These are phyloP conservation scores for Calonectria pseudoreteaudii DNA, from an alignment of 2,329 filamentous ascomycete species.

Conservation along the genomic window DNA sequence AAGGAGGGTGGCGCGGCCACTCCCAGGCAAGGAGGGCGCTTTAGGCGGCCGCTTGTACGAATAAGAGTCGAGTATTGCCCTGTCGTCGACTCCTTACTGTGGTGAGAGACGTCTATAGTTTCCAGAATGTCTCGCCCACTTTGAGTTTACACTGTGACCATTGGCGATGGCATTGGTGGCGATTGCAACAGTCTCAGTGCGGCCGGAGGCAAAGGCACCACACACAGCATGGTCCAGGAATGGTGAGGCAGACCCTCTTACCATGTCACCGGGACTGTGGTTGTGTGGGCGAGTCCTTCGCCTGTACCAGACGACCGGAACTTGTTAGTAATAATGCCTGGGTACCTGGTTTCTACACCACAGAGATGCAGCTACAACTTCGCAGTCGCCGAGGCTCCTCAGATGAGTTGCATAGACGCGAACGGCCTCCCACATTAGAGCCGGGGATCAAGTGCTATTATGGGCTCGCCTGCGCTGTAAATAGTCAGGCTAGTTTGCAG, in stretches of 20 bases:
- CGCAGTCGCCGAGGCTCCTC: slow-evolving; percentile 10
- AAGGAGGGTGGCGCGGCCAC: slow-evolving; percentile 27
- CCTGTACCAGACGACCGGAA: slow-evolving; percentile 15
- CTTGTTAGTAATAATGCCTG: not conserved
- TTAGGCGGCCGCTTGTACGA: slow-evolving; percentile 35
- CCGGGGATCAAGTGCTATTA: slow-evolving; percentile 22
- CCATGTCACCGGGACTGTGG: slow-evolving; percentile 17
- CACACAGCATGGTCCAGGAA: slow-evolving; percentile 3
- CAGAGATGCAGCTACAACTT: not conserved
- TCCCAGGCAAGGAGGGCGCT: slow-evolving; percentile 33
- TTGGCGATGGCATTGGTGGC: slow-evolving; percentile 11
- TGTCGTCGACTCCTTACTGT: slow-evolving; percentile 12
- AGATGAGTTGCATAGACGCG: slow-evolving; percentile 25
- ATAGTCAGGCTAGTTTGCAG: slow-evolving; percentile 22
- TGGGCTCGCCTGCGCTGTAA: slow-evolving; percentile 19
- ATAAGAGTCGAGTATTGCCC: slow-evolving; percentile 27
- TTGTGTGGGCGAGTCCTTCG: slow-evolving; percentile 4
- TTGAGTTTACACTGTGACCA: slow-evolving; percentile 14
- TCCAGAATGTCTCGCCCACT: slow-evolving; percentile 32
- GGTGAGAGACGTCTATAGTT: slow-evolving; percentile 21
- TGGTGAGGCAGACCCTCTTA: slow-evolving; percentile 14
- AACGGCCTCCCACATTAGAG: slow-evolving; percentile 27
- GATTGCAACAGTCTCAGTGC: slow-evolving; percentile 8
- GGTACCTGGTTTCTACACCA: not conserved
- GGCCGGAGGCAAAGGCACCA: not conserved